Evolutionary conservation across 2,329 filamentous ascomycete genomes (phyloP).

Genomic region (Stachybotrys chlorohalonatus): DNA sequence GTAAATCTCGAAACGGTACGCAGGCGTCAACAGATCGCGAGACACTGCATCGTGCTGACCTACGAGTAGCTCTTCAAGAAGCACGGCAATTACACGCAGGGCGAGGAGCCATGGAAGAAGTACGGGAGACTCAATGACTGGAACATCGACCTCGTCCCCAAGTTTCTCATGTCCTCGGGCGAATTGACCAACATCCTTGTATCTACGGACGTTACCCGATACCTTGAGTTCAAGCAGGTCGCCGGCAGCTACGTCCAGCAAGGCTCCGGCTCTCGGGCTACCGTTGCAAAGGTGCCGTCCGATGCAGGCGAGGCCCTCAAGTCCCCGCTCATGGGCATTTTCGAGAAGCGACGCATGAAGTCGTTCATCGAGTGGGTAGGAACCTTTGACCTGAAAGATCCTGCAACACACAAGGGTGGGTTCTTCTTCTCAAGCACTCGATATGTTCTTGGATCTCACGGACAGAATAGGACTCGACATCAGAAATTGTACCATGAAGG

Average conservation of each 20-base stretch:
- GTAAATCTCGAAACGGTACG: conserved; percentile 87
- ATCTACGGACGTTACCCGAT: conserved; percentile 83
- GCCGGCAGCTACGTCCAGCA: conserved; percentile 96
- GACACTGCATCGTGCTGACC: background rate
- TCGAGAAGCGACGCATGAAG: conserved; percentile 96
- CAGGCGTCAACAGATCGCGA: conserved; percentile 15
- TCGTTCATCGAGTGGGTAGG: conserved; percentile 95
- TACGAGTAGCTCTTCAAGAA: conserved; percentile 79
- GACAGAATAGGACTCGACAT: conserved; percentile 63
- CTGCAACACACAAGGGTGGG: conserved; percentile 81
- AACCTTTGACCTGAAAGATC: conserved; percentile 71
- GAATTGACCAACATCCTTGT: conserved; percentile 98
- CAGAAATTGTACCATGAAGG: conserved; percentile 77
- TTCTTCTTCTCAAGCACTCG: conserved; percentile 2
- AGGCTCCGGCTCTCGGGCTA: conserved; percentile 70
- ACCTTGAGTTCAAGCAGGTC: conserved; percentile 90
- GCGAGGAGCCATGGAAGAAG: conserved; percentile 94
- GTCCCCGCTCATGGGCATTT: conserved; percentile 92
- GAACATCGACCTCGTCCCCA: conserved; percentile 98
- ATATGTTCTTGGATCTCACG: background rate
- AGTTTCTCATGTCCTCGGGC: conserved; percentile 97
- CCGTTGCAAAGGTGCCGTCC: conserved; percentile 92
- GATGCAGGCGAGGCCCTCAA: conserved; percentile 83
- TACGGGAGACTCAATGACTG: conserved; percentile 96
- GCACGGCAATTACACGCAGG: conserved; percentile 71